Evolutionary conservation across 495 filamentous ascomycete genomes (phyloP).

Genomic region (Aspergillus hancockii): DNA sequence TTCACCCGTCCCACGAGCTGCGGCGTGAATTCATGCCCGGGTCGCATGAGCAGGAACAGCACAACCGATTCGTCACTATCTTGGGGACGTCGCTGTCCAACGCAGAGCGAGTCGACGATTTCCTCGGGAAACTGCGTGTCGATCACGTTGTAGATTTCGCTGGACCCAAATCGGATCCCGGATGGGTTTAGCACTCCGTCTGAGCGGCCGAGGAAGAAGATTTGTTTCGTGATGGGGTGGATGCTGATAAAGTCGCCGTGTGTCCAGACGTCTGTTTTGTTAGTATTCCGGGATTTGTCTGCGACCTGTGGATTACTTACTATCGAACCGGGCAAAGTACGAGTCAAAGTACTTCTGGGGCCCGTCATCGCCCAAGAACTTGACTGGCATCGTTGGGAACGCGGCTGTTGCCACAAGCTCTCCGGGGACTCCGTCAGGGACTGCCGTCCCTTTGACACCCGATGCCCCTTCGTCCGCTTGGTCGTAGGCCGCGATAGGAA

Average conservation of each 20-base stretch:
- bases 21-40: conserved; percentile 54
- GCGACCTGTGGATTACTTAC: conserved; percentile 14
- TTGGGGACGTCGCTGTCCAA: conserved; percentile 67
- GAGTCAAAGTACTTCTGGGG: conserved; percentile 62
- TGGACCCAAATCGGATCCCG: conserved; percentile 74
- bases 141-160: conserved; percentile 74
- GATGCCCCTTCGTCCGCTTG: conserved; percentile 49
- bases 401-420: conserved; percentile 68
- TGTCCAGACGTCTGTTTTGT: conserved; percentile 62
- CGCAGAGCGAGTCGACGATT: conserved; percentile 69
- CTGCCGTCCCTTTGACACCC: conserved; percentile 51
- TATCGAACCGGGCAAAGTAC: conserved; percentile 70
- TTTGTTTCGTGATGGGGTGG: conserved; percentile 63
- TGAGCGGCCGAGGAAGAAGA: conserved; percentile 69
- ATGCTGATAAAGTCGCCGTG: conserved; percentile 76
- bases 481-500: conserved; percentile 67
- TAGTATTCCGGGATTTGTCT: neutral
- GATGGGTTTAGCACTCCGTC: conserved; percentile 79
- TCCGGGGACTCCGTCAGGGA: conserved; percentile 63
- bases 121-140: conserved; percentile 62
- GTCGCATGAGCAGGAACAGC: conserved; percentile 71
- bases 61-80: conserved; percentile 76
- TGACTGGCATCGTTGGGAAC: conserved; percentile 76
- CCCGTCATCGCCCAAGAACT: conserved; percentile 64
- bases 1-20: conserved; percentile 61